These are phyloP conservation scores for Acanthamoeba lenticulata DNA, from an alignment of 208 protist species.

Conservation along the genomic window DNA sequence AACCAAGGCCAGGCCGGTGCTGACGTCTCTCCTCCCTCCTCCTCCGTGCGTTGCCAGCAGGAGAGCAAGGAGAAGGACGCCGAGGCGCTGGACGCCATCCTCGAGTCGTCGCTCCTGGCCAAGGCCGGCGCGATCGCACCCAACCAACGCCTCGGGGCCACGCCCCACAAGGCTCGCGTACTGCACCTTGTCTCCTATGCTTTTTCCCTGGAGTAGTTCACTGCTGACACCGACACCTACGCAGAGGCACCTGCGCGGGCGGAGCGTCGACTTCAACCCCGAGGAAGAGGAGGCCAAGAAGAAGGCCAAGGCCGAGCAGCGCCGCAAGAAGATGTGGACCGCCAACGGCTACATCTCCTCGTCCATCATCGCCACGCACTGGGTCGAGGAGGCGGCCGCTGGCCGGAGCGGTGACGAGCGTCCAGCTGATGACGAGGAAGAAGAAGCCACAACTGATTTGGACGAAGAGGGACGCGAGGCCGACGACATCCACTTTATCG, in stretches of 20 bases:
- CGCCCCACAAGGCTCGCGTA: neutral
- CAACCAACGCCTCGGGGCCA: neutral
- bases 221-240: neutral
- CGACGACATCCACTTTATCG: constrained; percentile 45
- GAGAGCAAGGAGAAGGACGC: constrained; percentile 1
- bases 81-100: neutral
- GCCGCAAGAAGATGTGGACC: constrained; percentile 21
- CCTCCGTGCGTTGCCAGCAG: neutral
- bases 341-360: constrained; percentile 50
- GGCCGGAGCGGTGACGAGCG: too few relatives aligned
- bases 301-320: neutral
- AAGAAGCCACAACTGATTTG: neutral
- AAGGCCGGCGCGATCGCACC: constrained; percentile 9
- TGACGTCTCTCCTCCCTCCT: neutral
- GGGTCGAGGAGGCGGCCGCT: neutral
- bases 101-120: neutral
- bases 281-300: constrained; percentile 32
- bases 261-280: neutral
- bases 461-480: constrained; percentile 9
- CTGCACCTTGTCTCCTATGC: neutral
- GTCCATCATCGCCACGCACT: constrained; percentile 13
- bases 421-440: neutral
- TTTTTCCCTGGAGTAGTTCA: neutral
- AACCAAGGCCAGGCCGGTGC: neutral
- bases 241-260: neutral